These are phyloP conservation scores for Starmerella stellata DNA, from an alignment of 805 yeast genomes.

Conservation along the genomic window DNA sequence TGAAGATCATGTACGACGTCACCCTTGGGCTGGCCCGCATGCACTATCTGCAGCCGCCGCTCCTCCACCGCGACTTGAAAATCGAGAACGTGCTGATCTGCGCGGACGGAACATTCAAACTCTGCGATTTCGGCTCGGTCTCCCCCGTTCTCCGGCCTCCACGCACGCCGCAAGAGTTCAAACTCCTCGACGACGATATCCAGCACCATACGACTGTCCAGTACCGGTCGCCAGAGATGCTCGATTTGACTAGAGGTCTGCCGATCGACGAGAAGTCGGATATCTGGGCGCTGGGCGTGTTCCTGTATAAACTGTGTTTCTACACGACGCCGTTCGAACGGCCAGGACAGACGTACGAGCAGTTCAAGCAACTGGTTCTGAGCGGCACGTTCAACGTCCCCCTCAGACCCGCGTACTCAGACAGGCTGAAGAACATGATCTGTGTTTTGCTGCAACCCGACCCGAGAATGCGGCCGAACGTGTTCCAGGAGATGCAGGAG, in stretches of 20 bases:
- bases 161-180: conserved; percentile 52
- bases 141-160: conserved; percentile 58
- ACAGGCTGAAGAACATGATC: conserved; percentile 55
- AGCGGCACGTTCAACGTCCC: conserved; percentile 73
- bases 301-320: conserved; percentile 74
- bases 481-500: conserved; percentile 56
- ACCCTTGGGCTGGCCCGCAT: conserved; percentile 63
- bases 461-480: conserved; percentile 68
- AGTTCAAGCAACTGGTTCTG: conserved; percentile 55
- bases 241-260: conserved; percentile 61
- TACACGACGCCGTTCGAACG: conserved; percentile 86
- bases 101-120: conserved; percentile 51
- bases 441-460: conserved; percentile 66
- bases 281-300: conserved; percentile 92
- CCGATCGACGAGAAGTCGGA: conserved; percentile 87
- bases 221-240: conserved; percentile 90
- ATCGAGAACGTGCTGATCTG: conserved; percentile 77
- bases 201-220: conserved; percentile 89
- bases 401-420: conserved; percentile 45
- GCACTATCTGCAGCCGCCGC: conserved; percentile 51
- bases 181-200: conserved; percentile 63
- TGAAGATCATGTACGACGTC: conserved; percentile 69
- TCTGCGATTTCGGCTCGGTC: conserved; percentile 90
- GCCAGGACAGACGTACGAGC: conserved; percentile 30
- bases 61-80: conserved; percentile 84